Evolutionary conservation across 192 early-diverging fungal genomes (phyloP).

Genomic region (Spinellus fusiger): DNA sequence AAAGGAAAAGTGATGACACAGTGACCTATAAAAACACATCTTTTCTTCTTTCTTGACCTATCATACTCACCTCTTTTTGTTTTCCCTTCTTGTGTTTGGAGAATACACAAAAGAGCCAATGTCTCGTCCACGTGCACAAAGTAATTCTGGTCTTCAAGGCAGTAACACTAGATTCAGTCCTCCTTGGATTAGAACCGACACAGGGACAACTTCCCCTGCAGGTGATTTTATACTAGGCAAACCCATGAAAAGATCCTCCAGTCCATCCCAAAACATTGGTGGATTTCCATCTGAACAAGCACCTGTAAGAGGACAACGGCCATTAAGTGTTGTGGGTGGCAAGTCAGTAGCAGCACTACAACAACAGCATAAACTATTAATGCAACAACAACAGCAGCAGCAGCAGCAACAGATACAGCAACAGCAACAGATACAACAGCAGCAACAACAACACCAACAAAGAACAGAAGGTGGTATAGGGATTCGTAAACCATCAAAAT

Average conservation of each 20-base stretch:
- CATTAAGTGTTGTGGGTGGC: not conserved
- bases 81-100: too few species aligned
- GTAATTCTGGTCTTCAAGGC: too few species aligned
- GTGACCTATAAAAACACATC: too few species aligned
- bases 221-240: not conserved
- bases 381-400: slow-evolving; percentile 17
- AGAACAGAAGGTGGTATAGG: not conserved
- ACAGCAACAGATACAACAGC: slow-evolving; percentile 15
- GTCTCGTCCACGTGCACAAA: not conserved
- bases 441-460: slow-evolving; percentile 16
- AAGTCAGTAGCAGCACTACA: slow-evolving; percentile 23
- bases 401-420: slow-evolving; percentile 25
- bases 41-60: too few species aligned
- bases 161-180: not conserved
- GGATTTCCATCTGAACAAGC: not conserved
- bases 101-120: not conserved
- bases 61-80: too few species aligned
- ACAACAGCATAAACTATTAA: slow-evolving; percentile 19
- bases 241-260: not conserved
- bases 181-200: not conserved
- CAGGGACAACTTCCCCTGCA: not conserved
- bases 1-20: too few species aligned
- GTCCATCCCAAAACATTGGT: not conserved
- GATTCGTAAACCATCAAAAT: not conserved
- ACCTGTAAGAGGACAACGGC: not conserved